Percentiles rank a stretch among this genome's conserved stretches.
phyloP scores from a whole-genome alignment of 2,329 filamentous ascomycete genomes.

The Cercospora nicotianae region DNA sequence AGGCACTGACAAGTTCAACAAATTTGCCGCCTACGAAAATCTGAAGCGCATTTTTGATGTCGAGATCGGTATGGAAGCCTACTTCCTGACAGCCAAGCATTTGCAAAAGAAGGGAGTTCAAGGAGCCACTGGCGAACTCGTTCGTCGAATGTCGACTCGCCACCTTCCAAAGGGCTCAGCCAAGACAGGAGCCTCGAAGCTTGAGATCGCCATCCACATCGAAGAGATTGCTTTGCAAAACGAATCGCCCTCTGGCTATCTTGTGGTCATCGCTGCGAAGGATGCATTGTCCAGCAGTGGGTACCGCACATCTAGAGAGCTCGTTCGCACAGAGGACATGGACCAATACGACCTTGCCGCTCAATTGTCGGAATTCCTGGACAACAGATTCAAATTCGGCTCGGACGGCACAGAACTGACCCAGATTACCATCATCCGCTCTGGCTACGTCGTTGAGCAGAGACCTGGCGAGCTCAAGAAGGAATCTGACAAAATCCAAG shows the following conservation, averaged over 20 bases:
- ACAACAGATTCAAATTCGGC: neutral
- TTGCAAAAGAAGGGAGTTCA: neutral
- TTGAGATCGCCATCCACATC: neutral
- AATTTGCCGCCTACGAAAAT: conserved; percentile 2
- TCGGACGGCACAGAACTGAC: neutral
- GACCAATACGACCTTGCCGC: neutral
- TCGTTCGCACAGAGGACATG: neutral
- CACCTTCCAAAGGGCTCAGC: neutral
- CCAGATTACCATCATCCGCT: neutral
- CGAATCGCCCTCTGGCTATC: neutral
- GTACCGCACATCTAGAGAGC: neutral
- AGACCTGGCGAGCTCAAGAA: neutral
- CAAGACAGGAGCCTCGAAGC: neutral
- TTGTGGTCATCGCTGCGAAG: neutral
- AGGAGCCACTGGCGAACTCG: conserved; percentile 2
- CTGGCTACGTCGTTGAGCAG: neutral
- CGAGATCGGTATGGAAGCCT: conserved; percentile 8
- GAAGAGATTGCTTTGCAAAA: neutral
- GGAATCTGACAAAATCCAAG: neutral
- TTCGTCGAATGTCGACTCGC: conserved; percentile 6
- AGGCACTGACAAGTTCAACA: neutral
- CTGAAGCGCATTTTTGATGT: conserved; percentile 7
- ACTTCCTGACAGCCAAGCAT: conserved; percentile 3
- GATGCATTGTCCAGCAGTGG: neutral
- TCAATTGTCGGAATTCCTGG: neutral